A percentile compares a stretch with the other conserved stretches of the same genome.
Evolutionary conservation across 768 basidiomycete genomes (phyloP).

Genomic region (Kwoniella sp.): DNA sequence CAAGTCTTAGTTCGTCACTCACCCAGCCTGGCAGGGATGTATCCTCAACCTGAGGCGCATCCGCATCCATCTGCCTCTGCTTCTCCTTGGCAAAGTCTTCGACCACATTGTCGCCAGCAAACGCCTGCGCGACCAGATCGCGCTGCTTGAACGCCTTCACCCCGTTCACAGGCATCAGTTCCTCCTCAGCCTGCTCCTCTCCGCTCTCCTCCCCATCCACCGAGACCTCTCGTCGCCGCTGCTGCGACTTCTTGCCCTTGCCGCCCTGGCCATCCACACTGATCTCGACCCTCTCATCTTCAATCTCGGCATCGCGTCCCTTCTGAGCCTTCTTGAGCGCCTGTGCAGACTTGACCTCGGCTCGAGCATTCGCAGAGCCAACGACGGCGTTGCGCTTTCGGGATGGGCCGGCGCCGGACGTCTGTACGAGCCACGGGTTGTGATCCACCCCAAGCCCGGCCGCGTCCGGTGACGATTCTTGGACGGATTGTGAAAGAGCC

Average conservation of each 20-base stretch:
- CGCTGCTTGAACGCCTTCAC: constrained; percentile 77
- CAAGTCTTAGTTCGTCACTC: constrained; percentile 40
- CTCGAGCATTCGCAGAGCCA: constrained; percentile 54
- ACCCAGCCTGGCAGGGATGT: constrained; percentile 95
- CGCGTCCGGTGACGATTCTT: constrained; percentile 22
- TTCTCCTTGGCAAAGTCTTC: constrained; percentile 87
- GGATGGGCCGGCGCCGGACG: constrained; percentile 53
- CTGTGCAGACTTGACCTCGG: constrained; percentile 64
- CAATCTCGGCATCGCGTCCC: constrained; percentile 68
- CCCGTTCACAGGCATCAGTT: constrained; percentile 39
- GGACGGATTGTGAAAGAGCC: constrained; percentile 6
- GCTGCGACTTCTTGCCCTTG: constrained; percentile 41
- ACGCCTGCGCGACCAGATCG: constrained; percentile 87
- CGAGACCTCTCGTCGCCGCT: not conserved
- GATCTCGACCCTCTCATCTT: constrained; percentile 79
- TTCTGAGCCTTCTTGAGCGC: constrained; percentile 67
- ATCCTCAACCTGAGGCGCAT: constrained; percentile 83
- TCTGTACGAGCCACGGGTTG: constrained; percentile 80
- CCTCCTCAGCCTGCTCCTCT: constrained; percentile 55
- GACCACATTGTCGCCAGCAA: constrained; percentile 94
- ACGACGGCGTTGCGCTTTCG: constrained; percentile 71
- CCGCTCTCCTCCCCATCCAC: constrained; percentile 55
- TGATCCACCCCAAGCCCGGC: constrained; percentile 17
- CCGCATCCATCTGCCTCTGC: constrained; percentile 70
- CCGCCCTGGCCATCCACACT: constrained; percentile 52